phyloP scores from a whole-genome alignment of 1,284 basidiomycete species.

The Rhizopogon hawkerae region DNA sequence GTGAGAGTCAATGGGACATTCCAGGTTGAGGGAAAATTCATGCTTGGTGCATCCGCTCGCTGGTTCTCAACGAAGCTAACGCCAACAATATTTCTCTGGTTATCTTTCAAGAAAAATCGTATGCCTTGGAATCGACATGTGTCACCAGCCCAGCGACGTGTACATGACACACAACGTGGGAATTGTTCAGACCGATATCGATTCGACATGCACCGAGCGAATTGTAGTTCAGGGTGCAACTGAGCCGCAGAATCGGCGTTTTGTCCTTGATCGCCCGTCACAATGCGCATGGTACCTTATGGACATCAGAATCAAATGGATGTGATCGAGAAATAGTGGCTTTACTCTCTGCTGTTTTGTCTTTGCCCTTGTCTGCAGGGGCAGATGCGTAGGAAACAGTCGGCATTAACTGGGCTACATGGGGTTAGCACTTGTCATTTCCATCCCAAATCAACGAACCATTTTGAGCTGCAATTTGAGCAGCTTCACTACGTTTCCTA shows the following conservation, averaged over 20 bases:
- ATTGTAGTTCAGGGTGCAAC: slow-evolving; percentile 56
- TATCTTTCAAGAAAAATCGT: slow-evolving; percentile 60
- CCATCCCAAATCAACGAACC: slow-evolving; percentile 33
- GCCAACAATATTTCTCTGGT: slow-evolving; percentile 47
- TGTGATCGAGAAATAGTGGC: slow-evolving; percentile 14
- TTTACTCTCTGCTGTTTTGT: slow-evolving; percentile 34
- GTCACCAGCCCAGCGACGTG: slow-evolving; percentile 74
- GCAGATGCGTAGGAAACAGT: slow-evolving; percentile 36
- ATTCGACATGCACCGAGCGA: slow-evolving; percentile 72
- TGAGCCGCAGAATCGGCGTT: slow-evolving; percentile 17
- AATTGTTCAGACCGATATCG: slow-evolving; percentile 61
- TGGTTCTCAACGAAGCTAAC: slow-evolving; percentile 61
- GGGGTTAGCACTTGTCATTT: slow-evolving; percentile 19
- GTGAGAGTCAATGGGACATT: slow-evolving; percentile 43
- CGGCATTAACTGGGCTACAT: slow-evolving; percentile 40
- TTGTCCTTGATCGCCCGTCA: slow-evolving; percentile 22
- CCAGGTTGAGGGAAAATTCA: slow-evolving; percentile 63
- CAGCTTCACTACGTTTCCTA: slow-evolving; percentile 61
- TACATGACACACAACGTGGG: slow-evolving; percentile 72
- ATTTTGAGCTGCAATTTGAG: slow-evolving; percentile 47
- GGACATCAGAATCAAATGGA: slow-evolving; percentile 2
- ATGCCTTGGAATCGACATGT: slow-evolving; percentile 75
- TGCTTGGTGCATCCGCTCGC: slow-evolving; percentile 45
- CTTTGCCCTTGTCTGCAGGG: slow-evolving; percentile 35
- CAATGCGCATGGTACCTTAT: slow-evolving; percentile 17